Base-by-base conservation (phyloP, 2,329 filamentous ascomycete species). In the Botrytis hyacinthi region DNA sequence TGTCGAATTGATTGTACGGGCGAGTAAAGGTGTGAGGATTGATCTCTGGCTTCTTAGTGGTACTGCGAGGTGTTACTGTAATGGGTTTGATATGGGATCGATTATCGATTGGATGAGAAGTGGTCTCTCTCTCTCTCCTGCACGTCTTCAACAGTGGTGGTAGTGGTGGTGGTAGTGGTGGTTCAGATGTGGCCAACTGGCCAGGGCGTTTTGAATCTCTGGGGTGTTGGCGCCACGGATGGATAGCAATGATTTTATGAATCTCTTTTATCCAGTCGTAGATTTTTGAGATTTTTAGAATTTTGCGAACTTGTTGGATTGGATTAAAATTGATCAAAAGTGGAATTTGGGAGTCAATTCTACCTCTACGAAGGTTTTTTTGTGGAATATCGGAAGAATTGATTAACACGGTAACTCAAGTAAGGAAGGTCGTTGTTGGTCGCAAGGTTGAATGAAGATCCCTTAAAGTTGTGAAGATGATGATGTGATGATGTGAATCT, bases 201-300 rank as follows among this genome's bases (percentile, higher is more conserved):
- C 62, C 71, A 68, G 51, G 71, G 71, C 51, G 62, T 68, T 48
- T 68, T 42, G 32, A 51, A 37, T 7, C 40, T 51, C 40, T 26
- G 40, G 63, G 71, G 44, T 72, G 44, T 72, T 57, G 71, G 71
- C 62, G 71, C 51, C 26, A 61, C 51, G 51, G 29, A 67, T 68
- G 71, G 62, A 35, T 68, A 51, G 40, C 60, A 37, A 32, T 22
- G 20, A 57, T 8, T 46, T 59, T 71, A 10, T 9, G 40, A 22
- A 44, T 37, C 22, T 66, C n/a, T 29, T 29, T 57, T 14, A 6
- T 57, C 44, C 29, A 48, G 46, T 66, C 60, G 44, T 62, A 35
- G 42, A 37, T 40, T 51, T 62, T 54, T 40, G n/a, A 51, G 48
- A 51, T 51, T 51, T 51, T 51, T n/a, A 26, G 26, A n/a, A 57